phyloP scores from a whole-genome alignment of 495 filamentous ascomycete species.

The Lepidopterella palustris region DNA sequence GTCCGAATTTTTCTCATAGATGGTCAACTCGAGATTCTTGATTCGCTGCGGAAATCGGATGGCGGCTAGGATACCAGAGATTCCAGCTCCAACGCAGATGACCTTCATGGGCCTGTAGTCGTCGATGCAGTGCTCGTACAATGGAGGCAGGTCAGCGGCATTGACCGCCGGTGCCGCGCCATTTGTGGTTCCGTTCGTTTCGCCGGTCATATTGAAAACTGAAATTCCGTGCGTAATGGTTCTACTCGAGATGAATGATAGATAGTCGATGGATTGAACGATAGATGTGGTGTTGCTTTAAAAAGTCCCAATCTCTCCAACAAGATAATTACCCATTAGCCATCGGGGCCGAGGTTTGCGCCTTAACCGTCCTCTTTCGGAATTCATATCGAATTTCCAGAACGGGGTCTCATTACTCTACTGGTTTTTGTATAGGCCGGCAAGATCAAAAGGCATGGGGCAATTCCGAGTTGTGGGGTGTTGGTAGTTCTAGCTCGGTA shows the following conservation, averaged over 20 bases:
- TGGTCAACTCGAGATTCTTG: conserved; percentile 39
- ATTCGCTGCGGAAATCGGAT: conserved; percentile 40
- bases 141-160: background rate
- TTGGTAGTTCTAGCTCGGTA: background rate
- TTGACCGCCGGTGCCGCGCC: too few relatives aligned
- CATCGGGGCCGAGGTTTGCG: background rate
- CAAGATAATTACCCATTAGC: background rate
- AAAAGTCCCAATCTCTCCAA: too few relatives aligned
- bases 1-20: too few relatives aligned
- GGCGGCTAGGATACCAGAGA: conserved; percentile 44
- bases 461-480: background rate
- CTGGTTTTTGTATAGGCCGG: background rate
- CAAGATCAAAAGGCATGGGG: background rate
- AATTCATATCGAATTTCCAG: background rate
- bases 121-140: background rate
- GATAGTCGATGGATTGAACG: too few relatives aligned
- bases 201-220: too few relatives aligned
- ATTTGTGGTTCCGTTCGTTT: too few relatives aligned
- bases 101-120: conserved; percentile 40
- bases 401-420: background rate
- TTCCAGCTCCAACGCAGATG: conserved; percentile 45
- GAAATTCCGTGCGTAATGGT: too few relatives aligned
- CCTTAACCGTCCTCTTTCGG: background rate
- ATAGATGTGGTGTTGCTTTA: too few relatives aligned
- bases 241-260: too few relatives aligned